These are phyloP conservation scores for Teunomyces pallodes DNA, from an alignment of 805 yeast genomes.

Conservation along the genomic window DNA sequence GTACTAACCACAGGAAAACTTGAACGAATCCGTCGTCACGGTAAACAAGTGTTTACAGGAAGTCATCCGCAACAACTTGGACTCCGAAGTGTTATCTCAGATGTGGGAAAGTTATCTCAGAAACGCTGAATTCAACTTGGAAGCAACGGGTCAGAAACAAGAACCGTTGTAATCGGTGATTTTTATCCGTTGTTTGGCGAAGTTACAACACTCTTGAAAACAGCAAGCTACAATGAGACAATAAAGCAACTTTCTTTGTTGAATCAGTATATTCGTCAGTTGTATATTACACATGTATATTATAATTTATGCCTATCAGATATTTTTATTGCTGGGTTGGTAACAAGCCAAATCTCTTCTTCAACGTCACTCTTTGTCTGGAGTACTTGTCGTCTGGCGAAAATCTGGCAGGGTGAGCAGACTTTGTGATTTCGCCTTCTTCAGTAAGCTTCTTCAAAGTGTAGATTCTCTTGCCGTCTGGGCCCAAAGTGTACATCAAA, in stretches of 20 bases:
- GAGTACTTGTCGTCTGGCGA: constrained; percentile 99
- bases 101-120: constrained; percentile 78
- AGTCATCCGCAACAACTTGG: constrained; percentile 63
- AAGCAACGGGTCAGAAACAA: constrained; percentile 60
- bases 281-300: background rate
- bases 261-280: no score
- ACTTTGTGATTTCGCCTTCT: constrained; percentile 91
- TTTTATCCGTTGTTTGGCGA: no score
- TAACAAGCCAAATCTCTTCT: constrained; percentile 86
- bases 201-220: no score
- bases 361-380: constrained; percentile 96
- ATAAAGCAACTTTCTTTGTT: background rate
- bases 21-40: constrained; percentile 67
- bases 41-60: constrained; percentile 61
- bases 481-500: constrained; percentile 95
- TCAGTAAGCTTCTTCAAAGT: constrained; percentile 81
- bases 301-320: background rate
- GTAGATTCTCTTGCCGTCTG: constrained; percentile 93
- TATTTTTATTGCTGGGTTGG: constrained; percentile 64
- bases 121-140: constrained; percentile 67
- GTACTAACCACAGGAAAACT: constrained; percentile 50
- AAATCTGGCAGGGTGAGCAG: constrained; percentile 99
- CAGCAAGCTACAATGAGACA: no score
- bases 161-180: constrained; percentile 35
- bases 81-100: constrained; percentile 67